Evolutionary conservation across 2,329 filamentous ascomycete species (phyloP).

Genomic region (Colletotrichum sp.): DNA sequence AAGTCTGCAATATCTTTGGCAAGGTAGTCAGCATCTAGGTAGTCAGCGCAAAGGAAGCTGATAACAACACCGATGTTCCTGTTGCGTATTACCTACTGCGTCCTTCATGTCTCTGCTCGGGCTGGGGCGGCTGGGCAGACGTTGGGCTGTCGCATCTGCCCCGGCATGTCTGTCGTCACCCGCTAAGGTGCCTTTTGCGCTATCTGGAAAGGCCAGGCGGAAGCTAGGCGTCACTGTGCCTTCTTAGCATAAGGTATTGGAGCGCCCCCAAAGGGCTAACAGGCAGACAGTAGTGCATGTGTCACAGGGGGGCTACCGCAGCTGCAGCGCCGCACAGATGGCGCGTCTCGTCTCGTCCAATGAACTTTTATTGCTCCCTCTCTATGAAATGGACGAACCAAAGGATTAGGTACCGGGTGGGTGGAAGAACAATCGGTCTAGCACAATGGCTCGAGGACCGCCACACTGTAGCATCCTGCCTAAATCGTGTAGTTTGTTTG

Average conservation of each 20-base stretch:
- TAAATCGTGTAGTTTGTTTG: not conserved
- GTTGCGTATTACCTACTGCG: not conserved
- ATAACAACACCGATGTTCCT: not conserved
- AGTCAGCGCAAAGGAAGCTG: not conserved
- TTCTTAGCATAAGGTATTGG: not conserved
- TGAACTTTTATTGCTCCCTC: not conserved
- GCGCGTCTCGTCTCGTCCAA: slow-evolving; percentile 3
- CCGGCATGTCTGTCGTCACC: not conserved
- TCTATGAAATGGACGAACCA: not conserved
- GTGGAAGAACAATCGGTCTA: not conserved
- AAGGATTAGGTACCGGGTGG: not conserved
- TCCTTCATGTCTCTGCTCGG: not conserved
- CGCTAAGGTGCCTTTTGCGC: not conserved
- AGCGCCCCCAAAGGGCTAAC: not conserved
- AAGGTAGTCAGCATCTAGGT: not conserved
- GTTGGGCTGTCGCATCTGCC: not conserved
- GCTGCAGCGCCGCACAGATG: slow-evolving; percentile 11
- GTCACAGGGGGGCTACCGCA: not conserved
- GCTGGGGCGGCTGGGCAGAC: not conserved
- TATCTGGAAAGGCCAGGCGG: not conserved
- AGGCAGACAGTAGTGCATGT: not conserved
- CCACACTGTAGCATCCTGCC: not conserved
- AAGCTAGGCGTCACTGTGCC: not conserved
- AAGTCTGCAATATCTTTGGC: not conserved
- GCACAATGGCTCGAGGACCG: not conserved